A percentile compares a stretch with the other conserved stretches of the same genome.
phyloP scores from a whole-genome alignment of 208 protist genomes.

The Acanthamoeba triangularis region DNA sequence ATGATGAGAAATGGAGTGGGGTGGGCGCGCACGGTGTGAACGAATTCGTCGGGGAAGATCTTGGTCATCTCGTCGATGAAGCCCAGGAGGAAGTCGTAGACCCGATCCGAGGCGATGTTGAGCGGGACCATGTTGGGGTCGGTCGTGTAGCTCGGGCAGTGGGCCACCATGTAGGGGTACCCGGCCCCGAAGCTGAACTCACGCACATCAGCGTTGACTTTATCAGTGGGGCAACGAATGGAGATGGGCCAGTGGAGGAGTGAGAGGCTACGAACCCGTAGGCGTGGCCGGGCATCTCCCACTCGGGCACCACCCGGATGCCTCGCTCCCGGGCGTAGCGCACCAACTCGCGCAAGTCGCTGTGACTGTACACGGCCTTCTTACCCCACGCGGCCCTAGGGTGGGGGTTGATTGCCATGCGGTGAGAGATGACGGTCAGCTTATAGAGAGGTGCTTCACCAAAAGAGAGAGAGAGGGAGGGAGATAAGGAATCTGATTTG shows the following conservation, averaged over 20 bases:
- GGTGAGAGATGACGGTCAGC: neutral
- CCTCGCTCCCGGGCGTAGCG: neutral
- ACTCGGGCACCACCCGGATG: conserved; percentile 18
- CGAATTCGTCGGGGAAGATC: conserved; percentile 46
- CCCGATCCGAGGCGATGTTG: neutral
- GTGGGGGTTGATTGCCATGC: neutral
- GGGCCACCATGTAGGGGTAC: conserved; percentile 34
- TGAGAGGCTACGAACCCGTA: neutral
- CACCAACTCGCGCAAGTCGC: conserved; percentile 1
- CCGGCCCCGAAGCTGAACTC: neutral
- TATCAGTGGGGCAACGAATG: too few species aligned
- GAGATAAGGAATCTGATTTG: too few species aligned
- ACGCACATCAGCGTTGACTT: too few species aligned
- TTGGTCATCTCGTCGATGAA: neutral
- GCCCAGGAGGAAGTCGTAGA: conserved; percentile 27
- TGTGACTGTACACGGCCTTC: neutral
- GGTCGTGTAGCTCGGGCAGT: conserved; percentile 9
- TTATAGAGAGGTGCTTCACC: too few species aligned
- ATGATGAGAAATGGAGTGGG: too few species aligned
- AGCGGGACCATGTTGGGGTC: conserved; percentile 5
- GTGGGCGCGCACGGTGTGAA: conserved; percentile 9
- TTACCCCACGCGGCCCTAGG: neutral
- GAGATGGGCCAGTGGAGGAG: too few species aligned
- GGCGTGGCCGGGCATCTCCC: conserved; percentile 46
- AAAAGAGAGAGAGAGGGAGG: neutral